Evolutionary conservation across 2,329 filamentous ascomycete species (phyloP).

Genomic region (Aureobasidium sp.): DNA sequence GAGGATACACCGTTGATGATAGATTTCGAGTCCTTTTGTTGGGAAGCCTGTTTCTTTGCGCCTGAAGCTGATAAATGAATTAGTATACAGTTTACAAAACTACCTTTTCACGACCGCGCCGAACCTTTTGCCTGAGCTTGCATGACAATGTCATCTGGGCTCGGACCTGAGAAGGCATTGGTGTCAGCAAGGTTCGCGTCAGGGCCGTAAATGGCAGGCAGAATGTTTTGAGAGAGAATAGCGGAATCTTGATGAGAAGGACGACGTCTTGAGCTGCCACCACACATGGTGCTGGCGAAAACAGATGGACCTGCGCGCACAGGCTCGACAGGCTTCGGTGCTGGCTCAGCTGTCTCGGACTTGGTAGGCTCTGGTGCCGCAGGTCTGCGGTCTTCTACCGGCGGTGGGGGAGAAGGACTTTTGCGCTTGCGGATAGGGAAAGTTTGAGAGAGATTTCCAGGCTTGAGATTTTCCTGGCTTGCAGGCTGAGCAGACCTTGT

Average conservation of each 20-base stretch:
- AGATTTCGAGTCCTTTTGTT: slow-evolving; percentile 24
- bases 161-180: slow-evolving; percentile 71
- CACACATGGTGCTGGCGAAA: slow-evolving; percentile 12
- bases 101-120: slow-evolving; percentile 14
- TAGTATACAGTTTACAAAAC: not conserved
- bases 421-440: slow-evolving; percentile 13
- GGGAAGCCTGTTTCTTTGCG: slow-evolving; percentile 14
- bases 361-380: not conserved
- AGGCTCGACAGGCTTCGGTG: not conserved
- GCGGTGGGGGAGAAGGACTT: slow-evolving; percentile 12
- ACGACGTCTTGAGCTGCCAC: not conserved
- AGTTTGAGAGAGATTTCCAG: not conserved
- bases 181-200: slow-evolving; percentile 33
- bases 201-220: slow-evolving; percentile 34
- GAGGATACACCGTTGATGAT: slow-evolving; percentile 41
- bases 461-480: not conserved
- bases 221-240: slow-evolving; percentile 16
- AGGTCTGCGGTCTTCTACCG: slow-evolving; percentile 4
- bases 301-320: slow-evolving; percentile 12
- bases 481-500: slow-evolving; percentile 17
- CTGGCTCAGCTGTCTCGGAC: not conserved
- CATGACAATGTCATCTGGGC: slow-evolving; percentile 83
- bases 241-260: not conserved
- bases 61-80: slow-evolving; percentile 16
- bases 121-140: slow-evolving; percentile 59